Evolutionary conservation across 176 grass and related monocot species (phyloP).

Genomic region (Microstegium vimineum): DNA sequence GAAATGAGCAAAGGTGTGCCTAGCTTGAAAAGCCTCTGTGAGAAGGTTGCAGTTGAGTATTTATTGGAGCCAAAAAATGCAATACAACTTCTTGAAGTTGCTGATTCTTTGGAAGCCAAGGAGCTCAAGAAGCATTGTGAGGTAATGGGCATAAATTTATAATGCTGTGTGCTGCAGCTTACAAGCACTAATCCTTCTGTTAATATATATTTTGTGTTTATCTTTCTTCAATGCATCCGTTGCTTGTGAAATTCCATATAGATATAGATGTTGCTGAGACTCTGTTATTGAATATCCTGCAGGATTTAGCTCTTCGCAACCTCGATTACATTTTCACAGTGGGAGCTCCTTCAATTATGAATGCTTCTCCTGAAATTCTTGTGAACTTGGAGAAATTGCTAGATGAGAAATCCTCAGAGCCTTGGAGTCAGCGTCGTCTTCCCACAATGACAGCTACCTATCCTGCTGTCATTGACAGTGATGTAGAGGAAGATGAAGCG

Average conservation of each 20-base stretch:
- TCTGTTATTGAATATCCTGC: slow-evolving; percentile 29
- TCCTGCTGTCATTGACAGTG: slow-evolving; percentile 75
- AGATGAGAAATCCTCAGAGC: slow-evolving; percentile 71
- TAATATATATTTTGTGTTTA: slow-evolving; percentile 4
- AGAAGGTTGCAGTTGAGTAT: slow-evolving; percentile 84
- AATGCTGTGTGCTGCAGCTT: slow-evolving; percentile 2
- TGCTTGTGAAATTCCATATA: slow-evolving; percentile 6
- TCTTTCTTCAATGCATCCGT: slow-evolving; percentile 1
- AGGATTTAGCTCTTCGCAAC: slow-evolving; percentile 91
- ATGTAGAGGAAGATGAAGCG: slow-evolving; percentile 61
- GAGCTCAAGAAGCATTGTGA: slow-evolving; percentile 88
- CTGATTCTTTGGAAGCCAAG: slow-evolving; percentile 86
- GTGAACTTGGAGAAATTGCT: slow-evolving; percentile 73
- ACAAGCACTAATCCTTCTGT: background rate
- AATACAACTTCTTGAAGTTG: slow-evolving; percentile 93
- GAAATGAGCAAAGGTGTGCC: slow-evolving; percentile 40
- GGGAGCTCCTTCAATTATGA: slow-evolving; percentile 62
- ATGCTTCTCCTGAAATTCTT: slow-evolving; percentile 77
- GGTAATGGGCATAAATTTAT: slow-evolving; percentile 40
- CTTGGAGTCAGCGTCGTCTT: slow-evolving; percentile 79
- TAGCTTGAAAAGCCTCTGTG: slow-evolving; percentile 85
- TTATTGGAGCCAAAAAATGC: slow-evolving; percentile 86
- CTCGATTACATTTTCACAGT: slow-evolving; percentile 96
- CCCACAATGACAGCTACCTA: slow-evolving; percentile 89
- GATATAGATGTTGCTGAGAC: background rate